Base-by-base conservation (phyloP, 805 yeast species). In the Metschnikowia bowlesiae region DNA sequence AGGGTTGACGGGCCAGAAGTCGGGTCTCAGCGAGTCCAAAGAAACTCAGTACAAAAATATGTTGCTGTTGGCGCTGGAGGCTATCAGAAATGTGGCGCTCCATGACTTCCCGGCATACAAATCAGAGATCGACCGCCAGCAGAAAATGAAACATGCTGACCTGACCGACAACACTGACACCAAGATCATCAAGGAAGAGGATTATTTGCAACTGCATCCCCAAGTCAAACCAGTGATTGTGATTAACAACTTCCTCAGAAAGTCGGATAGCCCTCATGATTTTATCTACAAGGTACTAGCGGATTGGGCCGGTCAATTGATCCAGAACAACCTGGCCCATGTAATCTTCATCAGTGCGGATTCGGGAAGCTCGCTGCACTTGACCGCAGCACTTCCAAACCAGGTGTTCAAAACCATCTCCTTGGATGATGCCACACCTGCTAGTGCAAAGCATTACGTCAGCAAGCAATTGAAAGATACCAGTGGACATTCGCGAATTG, bases 1-100 rank as follows among this genome's bases (percentile, higher is more conserved):
- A 63, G 92, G 97, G 50, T 65, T 92, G 39, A 89, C 96, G 0
- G 99, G 98, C 1, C 97, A 90, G 64, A 91, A 90, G 62, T 86
- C 96, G 3, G 97, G 97, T 1, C 72, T 91, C 44, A 81, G 91
- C 31, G 97, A 91, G 63, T 72, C 88, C 2, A 84, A 84, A 54
- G 97, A 91, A 58, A 69, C 85, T 0, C 96, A 89, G 63, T 79
- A 87, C 53, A 85, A 87, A 66, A 84, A 84, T 58, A 90, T 91
- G 81, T 74, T 91, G 44, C 79, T 84, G 45, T 78, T 88, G 41
- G 77, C 92, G 0, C 71, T 83, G 35, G 82, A 80, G 55, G 91
- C 96, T 0, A 75, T 94, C n/a, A 76, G 90, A 56, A 80, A 79
- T 16, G 78, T 89, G n/a, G 71, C 75, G 1, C 60, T 67, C 42